A percentile compares a stretch with the other conserved stretches of the same genome.
phyloP scores from a whole-genome alignment of 78 protist genomes.

The Trichosphaerium sp. region DNA sequence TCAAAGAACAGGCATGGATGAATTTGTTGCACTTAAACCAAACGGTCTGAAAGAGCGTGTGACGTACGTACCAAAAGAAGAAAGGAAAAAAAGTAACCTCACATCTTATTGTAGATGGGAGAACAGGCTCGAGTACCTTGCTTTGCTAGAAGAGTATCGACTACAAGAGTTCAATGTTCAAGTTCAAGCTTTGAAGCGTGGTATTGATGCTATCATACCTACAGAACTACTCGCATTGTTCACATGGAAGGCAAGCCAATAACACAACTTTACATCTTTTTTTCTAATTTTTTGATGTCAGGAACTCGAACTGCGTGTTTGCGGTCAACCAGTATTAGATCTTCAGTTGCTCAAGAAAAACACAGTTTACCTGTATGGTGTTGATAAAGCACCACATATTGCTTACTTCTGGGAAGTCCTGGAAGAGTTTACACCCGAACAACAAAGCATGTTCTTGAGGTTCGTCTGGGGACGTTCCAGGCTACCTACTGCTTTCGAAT shows the following conservation, averaged over 20 bases:
- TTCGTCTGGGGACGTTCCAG: constrained; percentile 58
- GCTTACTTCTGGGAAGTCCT: constrained; percentile 37
- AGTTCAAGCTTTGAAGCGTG: constrained; percentile 26
- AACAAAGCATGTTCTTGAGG: constrained; percentile 34
- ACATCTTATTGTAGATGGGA: no score
- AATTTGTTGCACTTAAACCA: no score
- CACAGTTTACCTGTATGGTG: constrained; percentile 30
- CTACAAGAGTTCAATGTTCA: constrained; percentile 33
- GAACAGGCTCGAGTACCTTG: constrained; percentile 30
- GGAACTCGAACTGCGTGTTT: constrained; percentile 38
- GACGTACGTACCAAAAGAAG: not conserved
- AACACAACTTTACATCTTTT: no score
- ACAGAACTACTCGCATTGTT: constrained; percentile 16
- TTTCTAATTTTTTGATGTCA: no score
- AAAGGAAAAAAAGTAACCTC: not conserved
- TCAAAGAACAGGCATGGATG: no score
- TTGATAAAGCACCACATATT: constrained; percentile 13
- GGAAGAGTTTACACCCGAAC: constrained; percentile 41
- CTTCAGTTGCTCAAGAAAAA: constrained; percentile 32
- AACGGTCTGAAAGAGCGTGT: no score
- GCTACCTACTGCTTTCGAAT: constrained; percentile 38
- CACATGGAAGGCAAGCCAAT: no score
- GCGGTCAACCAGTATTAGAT: constrained; percentile 46
- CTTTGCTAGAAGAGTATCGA: constrained; percentile 23
- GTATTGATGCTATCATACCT: constrained; percentile 27